These are phyloP conservation scores for Meyerozyma athensensis DNA, from an alignment of 1,139 yeast species.

Conservation along the genomic window DNA sequence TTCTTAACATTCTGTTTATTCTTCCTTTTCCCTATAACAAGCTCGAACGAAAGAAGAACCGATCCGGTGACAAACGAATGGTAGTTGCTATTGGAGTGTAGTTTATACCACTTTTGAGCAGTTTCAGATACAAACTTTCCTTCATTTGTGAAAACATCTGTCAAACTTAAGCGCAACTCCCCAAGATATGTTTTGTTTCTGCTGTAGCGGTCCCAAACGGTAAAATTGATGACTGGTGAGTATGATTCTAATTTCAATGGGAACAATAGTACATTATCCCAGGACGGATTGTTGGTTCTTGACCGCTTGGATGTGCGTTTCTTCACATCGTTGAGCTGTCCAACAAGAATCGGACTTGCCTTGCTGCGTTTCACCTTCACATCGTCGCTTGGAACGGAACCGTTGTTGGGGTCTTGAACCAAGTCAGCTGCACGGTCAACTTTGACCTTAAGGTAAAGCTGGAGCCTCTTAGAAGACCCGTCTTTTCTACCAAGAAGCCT, in stretches of 20 bases:
- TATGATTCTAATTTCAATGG: slow-evolving; percentile 27
- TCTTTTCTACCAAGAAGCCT: not conserved
- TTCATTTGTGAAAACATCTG: slow-evolving; percentile 32
- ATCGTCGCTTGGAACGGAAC: slow-evolving; percentile 3
- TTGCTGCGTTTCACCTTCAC: slow-evolving; percentile 2
- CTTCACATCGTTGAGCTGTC: slow-evolving; percentile 26
- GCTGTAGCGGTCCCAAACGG: slow-evolving; percentile 45
- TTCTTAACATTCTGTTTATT: slow-evolving; percentile 10
- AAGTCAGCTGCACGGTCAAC: slow-evolving; percentile 41
- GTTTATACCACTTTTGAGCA: slow-evolving; percentile 46
- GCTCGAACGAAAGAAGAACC: slow-evolving; percentile 45
- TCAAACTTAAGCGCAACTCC: slow-evolving; percentile 45
- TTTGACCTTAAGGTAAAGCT: slow-evolving; percentile 27
- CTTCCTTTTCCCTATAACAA: slow-evolving; percentile 24
- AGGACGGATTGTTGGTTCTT: slow-evolving; percentile 38
- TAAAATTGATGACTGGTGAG: slow-evolving; percentile 28
- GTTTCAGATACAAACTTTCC: slow-evolving; percentile 18
- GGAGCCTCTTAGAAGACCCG: slow-evolving; percentile 6
- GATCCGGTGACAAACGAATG: slow-evolving; percentile 57
- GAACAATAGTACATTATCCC: slow-evolving; percentile 37
- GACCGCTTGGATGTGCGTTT: slow-evolving; percentile 32
- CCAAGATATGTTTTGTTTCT: slow-evolving; percentile 51
- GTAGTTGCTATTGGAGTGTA: slow-evolving; percentile 43
- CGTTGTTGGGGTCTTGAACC: slow-evolving; percentile 13
- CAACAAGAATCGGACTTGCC: slow-evolving; percentile 36